These are phyloP conservation scores for Biscogniauxia sp. DNA, from an alignment of 2,329 filamentous ascomycete species.

Conservation along the genomic window DNA sequence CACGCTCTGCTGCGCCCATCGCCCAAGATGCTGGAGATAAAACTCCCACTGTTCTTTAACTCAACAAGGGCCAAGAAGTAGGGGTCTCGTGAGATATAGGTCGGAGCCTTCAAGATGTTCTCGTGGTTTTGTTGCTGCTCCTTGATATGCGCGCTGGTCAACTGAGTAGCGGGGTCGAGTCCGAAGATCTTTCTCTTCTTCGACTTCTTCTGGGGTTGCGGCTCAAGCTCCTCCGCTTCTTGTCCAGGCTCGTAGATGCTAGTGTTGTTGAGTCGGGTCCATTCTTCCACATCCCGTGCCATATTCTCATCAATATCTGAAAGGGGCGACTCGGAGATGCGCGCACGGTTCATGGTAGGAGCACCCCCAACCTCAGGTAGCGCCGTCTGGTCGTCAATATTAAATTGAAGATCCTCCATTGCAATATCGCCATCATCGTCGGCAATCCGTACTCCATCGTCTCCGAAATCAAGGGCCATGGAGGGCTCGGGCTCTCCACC, in stretches of 20 bases:
- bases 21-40: slow-evolving; percentile 82
- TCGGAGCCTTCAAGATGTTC: slow-evolving; percentile 78
- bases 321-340: slow-evolving; percentile 68
- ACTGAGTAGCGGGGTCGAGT: slow-evolving; percentile 77
- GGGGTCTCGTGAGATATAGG: slow-evolving; percentile 83
- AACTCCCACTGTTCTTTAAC: slow-evolving; percentile 87
- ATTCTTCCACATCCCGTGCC: slow-evolving; percentile 60
- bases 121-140: slow-evolving; percentile 82
- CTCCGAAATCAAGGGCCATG: slow-evolving; percentile 51
- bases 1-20: slow-evolving; percentile 75
- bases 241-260: slow-evolving; percentile 62
- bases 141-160: slow-evolving; percentile 76
- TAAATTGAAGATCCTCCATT: slow-evolving; percentile 66
- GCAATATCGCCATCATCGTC: slow-evolving; percentile 63
- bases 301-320: slow-evolving; percentile 67
- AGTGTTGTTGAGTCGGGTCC: slow-evolving; percentile 50
- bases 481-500: slow-evolving; percentile 56
- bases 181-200: slow-evolving; percentile 80
- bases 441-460: slow-evolving; percentile 56
- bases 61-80: slow-evolving; percentile 84
- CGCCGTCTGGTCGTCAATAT: slow-evolving; percentile 59
- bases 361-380: slow-evolving; percentile 49
- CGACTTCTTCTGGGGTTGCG: slow-evolving; percentile 70
- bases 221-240: slow-evolving; percentile 57
- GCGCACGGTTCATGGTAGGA: slow-evolving; percentile 49